These are phyloP conservation scores for Gloeopeniophorella convolvens DNA, from an alignment of 768 basidiomycete species.

Conservation along the genomic window DNA sequence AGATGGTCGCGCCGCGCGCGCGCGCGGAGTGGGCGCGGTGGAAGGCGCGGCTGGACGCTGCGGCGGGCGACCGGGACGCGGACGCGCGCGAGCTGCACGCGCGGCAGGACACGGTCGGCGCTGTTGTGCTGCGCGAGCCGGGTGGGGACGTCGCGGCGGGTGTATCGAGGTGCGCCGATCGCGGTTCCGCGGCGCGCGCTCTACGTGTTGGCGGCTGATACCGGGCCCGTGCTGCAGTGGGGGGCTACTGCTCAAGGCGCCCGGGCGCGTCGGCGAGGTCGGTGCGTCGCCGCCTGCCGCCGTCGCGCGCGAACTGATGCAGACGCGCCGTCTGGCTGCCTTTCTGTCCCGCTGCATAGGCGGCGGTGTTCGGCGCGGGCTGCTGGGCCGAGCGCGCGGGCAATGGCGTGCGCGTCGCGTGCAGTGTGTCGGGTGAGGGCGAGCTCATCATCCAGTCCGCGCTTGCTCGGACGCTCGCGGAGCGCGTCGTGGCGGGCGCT, in stretches of 20 bases:
- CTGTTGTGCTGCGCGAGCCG: constrained; percentile 46
- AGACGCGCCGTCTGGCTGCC: too few species aligned
- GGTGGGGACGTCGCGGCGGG: constrained; percentile 52
- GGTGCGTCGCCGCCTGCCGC: not conserved
- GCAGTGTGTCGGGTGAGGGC: constrained; percentile 67
- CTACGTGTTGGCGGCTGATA: not conserved
- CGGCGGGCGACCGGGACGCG: not conserved
- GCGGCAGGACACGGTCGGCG: constrained; percentile 76
- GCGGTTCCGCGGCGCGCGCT: not conserved
- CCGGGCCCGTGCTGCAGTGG: constrained; percentile 57
- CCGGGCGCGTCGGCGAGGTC: constrained; percentile 75
- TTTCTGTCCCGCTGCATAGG: constrained; percentile 33
- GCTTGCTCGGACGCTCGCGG: constrained; percentile 51
- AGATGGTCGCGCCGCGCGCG: constrained; percentile 46
- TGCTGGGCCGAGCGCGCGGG: constrained; percentile 55
- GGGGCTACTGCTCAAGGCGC: constrained; percentile 67
- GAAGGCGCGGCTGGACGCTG: constrained; percentile 38
- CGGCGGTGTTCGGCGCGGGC: constrained; percentile 65
- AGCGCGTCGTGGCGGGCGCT: constrained; percentile 30
- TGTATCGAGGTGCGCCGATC: constrained; percentile 53
- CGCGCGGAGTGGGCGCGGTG: constrained; percentile 53
- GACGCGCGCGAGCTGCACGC: constrained; percentile 14
- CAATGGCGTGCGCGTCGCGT: constrained; percentile 42
- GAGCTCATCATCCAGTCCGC: constrained; percentile 58
- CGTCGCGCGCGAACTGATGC: too few species aligned